These are phyloP conservation scores for Beauveria varroae DNA, from an alignment of 2,329 filamentous ascomycete species.

Conservation along the genomic window DNA sequence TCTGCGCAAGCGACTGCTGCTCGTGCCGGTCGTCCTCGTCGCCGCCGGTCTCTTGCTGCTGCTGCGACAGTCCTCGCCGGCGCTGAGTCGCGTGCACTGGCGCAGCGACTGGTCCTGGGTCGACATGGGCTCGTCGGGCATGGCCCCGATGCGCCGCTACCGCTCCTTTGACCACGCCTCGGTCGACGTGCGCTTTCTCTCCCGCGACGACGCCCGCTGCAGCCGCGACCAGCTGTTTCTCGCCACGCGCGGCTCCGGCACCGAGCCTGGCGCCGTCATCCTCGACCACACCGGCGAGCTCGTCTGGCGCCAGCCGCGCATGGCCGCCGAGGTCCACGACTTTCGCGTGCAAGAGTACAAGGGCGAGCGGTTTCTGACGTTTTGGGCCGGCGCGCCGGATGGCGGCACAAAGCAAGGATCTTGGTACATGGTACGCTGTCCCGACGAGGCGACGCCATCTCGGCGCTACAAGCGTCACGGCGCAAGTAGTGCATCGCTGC, in stretches of 20 bases:
- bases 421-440: slow-evolving; percentile 34
- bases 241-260: slow-evolving; percentile 8
- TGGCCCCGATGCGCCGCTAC: slow-evolving; percentile 9
- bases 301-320: slow-evolving; percentile 20
- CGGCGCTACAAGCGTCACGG: not conserved
- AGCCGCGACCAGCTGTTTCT: slow-evolving; percentile 9
- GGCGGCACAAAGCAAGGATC: slow-evolving; percentile 35
- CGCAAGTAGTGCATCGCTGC: not conserved
- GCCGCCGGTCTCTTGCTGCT: not conserved
- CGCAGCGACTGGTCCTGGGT: slow-evolving; percentile 12
- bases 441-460: not conserved
- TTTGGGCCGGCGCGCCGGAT: slow-evolving; percentile 32
- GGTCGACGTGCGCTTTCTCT: slow-evolving; percentile 8
- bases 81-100: slow-evolving; percentile 7
- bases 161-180: slow-evolving; percentile 9
- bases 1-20: slow-evolving; percentile 1
- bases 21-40: not conserved
- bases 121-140: slow-evolving; percentile 7
- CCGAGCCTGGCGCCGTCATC: slow-evolving; percentile 14
- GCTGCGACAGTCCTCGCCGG: not conserved
- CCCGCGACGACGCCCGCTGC: slow-evolving; percentile 8
- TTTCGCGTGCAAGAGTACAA: slow-evolving; percentile 17
- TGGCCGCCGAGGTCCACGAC: slow-evolving; percentile 10
- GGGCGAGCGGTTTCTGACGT: slow-evolving; percentile 15
- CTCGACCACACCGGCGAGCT: slow-evolving; percentile 21